Conservation (phyloP, 2,329 filamentous ascomycete species). For the Septoria petroselini region DNA sequence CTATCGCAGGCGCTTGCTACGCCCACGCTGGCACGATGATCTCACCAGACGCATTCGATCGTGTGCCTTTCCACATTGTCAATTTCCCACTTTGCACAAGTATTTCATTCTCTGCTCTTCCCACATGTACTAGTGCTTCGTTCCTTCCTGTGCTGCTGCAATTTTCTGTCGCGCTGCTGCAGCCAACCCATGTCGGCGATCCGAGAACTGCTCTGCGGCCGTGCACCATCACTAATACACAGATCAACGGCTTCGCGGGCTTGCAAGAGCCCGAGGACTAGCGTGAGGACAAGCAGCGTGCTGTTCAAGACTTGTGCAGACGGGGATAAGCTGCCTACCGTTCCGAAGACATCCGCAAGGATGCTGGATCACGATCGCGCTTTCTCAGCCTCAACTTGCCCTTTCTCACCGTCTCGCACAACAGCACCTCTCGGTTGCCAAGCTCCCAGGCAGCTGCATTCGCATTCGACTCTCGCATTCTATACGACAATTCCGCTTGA, state of each 20-base stretch:
- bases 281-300: no score
- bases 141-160: no score
- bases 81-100: no score
- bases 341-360: not conserved
- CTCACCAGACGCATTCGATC: constrained; percentile 1
- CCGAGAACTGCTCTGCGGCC: not conserved
- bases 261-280: constrained; percentile 1
- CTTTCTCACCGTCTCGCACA: not conserved
- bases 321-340: not conserved
- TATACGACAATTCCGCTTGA: no score
- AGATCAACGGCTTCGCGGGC: not conserved
- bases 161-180: no score
- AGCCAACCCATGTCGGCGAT: constrained; percentile 1
- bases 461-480: constrained; percentile 5
- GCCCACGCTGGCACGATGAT: not conserved
- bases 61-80: not conserved
- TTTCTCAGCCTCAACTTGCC: not conserved
- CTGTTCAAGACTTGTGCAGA: not conserved
- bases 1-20: constrained; percentile 1
- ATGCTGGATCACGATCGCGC: not conserved
- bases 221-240: not conserved
- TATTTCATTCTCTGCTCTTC: no score
- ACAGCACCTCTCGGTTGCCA: not conserved
- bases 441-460: constrained; percentile 8
- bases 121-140: no score